These are phyloP conservation scores for Neofusicoccum ribis DNA, from an alignment of 2,329 filamentous ascomycete species.

Conservation along the genomic window DNA sequence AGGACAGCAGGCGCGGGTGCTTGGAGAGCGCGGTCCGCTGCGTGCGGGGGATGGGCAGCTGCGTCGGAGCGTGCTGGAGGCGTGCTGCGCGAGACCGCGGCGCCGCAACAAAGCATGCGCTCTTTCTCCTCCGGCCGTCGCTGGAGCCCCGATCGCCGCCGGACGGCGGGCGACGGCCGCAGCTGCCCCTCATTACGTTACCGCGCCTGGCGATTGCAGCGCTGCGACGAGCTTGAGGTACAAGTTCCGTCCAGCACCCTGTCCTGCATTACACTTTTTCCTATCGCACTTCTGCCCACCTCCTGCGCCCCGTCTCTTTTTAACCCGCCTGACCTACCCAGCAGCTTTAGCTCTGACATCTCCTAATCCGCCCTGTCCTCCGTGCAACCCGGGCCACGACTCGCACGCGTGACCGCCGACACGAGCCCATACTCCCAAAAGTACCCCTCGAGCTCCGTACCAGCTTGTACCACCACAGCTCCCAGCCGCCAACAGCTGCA, in stretches of 20 bases:
- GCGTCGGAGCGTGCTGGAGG: neutral
- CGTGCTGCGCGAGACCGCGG: neutral
- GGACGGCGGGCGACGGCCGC: neutral
- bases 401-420: slow-evolving; percentile 16
- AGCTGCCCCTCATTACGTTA: slow-evolving; percentile 19
- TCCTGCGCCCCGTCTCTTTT: neutral
- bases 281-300: neutral
- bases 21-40: neutral
- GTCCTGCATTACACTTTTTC: neutral
- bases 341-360: slow-evolving; percentile 4
- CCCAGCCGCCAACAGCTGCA: slow-evolving; percentile 2
- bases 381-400: slow-evolving; percentile 6
- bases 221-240: neutral
- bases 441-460: slow-evolving; percentile 9
- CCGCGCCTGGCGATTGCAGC: slow-evolving; percentile 2
- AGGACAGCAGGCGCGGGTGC: neutral
- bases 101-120: slow-evolving; percentile 12
- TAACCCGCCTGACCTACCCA: neutral
- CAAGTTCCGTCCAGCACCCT: neutral
- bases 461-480: slow-evolving; percentile 11
- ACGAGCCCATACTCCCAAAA: neutral
- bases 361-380: neutral
- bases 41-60: slow-evolving; percentile 7
- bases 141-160: slow-evolving; percentile 4
- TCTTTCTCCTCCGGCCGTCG: neutral